phyloP scores from a whole-genome alignment of 108 stramenopile species.

The Skeletonema tropicum region DNA sequence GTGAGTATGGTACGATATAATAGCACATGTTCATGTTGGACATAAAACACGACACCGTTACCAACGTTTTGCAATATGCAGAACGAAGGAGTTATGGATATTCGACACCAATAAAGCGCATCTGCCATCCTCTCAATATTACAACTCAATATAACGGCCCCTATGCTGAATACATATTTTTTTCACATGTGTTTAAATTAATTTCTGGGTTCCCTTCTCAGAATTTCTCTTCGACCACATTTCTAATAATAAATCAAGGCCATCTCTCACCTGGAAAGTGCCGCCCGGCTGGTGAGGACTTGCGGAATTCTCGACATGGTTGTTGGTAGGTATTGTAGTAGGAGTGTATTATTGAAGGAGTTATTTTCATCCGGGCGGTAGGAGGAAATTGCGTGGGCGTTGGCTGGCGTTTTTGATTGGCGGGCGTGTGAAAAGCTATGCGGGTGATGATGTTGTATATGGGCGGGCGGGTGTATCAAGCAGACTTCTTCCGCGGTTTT shows the following conservation, averaged over 20 bases:
- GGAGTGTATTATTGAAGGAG: too few relatives aligned
- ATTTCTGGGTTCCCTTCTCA: not conserved
- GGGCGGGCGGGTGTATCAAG: too few relatives aligned
- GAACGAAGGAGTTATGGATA: not conserved
- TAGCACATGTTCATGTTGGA: not conserved
- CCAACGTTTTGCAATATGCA: not conserved
- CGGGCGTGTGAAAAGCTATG: too few relatives aligned
- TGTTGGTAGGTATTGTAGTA: not conserved
- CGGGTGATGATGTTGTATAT: too few relatives aligned
- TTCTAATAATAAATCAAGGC: not conserved
- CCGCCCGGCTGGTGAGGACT: slow-evolving; percentile 33
- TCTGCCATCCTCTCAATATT: not conserved
- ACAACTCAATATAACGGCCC: not conserved
- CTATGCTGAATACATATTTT: not conserved
- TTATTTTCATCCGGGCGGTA: too few relatives aligned
- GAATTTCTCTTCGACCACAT: too few relatives aligned
- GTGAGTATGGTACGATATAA: not conserved
- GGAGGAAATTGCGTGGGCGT: too few relatives aligned
- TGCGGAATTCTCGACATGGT: slow-evolving; percentile 24
- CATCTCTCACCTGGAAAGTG: slow-evolving; percentile 24
- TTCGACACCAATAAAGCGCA: not conserved
- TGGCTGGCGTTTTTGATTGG: too few relatives aligned
- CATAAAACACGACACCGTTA: not conserved
- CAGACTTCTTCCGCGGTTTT: too few relatives aligned
- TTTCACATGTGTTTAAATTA: not conserved